These are phyloP conservation scores for Aspergillus egyptiacus DNA, from an alignment of 495 filamentous ascomycete genomes.

Conservation along the genomic window DNA sequence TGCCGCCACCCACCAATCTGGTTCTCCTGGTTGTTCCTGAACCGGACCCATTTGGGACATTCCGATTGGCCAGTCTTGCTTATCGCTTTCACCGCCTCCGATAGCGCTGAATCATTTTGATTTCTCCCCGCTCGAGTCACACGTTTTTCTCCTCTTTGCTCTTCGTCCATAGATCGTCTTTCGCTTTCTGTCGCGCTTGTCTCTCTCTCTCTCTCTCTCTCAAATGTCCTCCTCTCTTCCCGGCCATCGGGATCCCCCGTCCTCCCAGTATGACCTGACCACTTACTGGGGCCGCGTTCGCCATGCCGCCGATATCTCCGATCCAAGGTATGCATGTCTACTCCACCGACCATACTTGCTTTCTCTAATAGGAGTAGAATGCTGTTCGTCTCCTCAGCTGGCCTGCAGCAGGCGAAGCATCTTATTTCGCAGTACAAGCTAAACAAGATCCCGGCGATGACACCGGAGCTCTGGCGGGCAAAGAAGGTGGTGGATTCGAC, in stretches of 20 bases:
- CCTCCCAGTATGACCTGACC: constrained; percentile 83
- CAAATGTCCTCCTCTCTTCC: constrained; percentile 87
- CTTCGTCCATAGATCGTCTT: constrained; percentile 7
- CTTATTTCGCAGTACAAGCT: constrained; percentile 76
- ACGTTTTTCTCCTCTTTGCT: constrained; percentile 9
- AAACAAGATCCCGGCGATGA: constrained; percentile 70
- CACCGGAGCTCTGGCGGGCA: constrained; percentile 82
- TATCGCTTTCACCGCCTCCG: constrained; percentile 41
- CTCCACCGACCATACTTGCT: not conserved
- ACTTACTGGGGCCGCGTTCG: constrained; percentile 94
- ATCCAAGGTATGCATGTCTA: constrained; percentile 69
- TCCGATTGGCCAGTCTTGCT: constrained; percentile 25
- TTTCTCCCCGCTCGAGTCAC: constrained; percentile 19
- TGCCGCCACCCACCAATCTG: not conserved
- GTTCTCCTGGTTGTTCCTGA: constrained; percentile 1
- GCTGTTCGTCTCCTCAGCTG: constrained; percentile 64
- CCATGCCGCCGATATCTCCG: constrained; percentile 83
- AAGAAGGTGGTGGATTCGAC: constrained; percentile 98
- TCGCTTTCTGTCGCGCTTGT: constrained; percentile 8
- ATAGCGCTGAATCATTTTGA: constrained; percentile 21
- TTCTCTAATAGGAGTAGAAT: constrained; percentile 51
- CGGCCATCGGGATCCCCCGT: constrained; percentile 76
- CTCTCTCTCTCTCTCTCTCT: constrained; percentile 8
- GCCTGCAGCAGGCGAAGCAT: constrained; percentile 76
- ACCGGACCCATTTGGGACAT: not conserved